Evolutionary conservation across 306 rosid species (phyloP).

Genomic region (Myrica gale): DNA sequence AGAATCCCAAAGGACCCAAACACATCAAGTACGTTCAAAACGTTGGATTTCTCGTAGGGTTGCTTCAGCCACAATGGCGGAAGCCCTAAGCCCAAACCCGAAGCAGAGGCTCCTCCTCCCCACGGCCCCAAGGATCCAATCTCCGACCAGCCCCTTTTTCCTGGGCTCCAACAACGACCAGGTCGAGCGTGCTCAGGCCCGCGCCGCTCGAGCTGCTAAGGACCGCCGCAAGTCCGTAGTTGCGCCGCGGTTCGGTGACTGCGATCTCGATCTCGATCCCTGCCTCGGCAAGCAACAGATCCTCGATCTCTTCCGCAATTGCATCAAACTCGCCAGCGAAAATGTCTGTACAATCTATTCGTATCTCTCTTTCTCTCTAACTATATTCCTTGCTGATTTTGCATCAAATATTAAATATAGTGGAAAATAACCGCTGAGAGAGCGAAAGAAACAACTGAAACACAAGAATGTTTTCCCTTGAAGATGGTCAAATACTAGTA

Average conservation of each 20-base stretch:
- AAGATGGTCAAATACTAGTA: not conserved
- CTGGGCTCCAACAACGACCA: constrained; percentile 85
- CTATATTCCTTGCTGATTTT: not conserved
- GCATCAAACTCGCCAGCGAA: constrained; percentile 98
- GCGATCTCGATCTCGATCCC: constrained; percentile 39
- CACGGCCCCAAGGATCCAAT: constrained; percentile 66
- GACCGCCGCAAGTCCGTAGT: constrained; percentile 59
- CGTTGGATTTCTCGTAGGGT: not conserved
- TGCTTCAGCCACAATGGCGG: constrained; percentile 46
- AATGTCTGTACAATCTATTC: constrained; percentile 41
- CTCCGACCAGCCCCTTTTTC: constrained; percentile 81
- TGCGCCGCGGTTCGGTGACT: constrained; percentile 18
- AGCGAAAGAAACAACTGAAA: not conserved
- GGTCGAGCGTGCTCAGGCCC: constrained; percentile 87
- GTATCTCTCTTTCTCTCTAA: not conserved
- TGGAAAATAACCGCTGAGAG: not conserved
- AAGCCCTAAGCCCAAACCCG: constrained; percentile 63
- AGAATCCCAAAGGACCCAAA: too few species aligned
- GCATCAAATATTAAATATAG: not conserved
- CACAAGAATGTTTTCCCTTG: not conserved
- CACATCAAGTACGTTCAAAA: not conserved
- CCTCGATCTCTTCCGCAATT: constrained; percentile 83
- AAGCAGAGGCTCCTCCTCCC: constrained; percentile 51
- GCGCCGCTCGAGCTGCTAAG: constrained; percentile 89
- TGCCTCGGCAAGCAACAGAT: constrained; percentile 80